Conservation (phyloP, 192 early-diverging fungal genomes). For the Podila clonocystis region DNA sequence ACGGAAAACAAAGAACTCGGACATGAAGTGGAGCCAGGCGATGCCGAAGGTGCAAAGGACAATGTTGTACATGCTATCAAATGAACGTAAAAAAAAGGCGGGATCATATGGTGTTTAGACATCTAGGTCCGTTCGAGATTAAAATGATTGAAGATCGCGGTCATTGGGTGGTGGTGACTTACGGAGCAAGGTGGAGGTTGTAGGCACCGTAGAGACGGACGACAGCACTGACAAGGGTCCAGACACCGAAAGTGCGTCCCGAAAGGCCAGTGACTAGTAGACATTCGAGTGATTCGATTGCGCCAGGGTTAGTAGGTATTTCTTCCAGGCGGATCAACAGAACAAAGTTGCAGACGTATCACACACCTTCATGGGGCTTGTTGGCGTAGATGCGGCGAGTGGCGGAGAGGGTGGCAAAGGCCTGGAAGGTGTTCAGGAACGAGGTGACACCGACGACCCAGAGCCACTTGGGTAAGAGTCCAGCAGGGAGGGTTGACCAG, state of each 20-base stretch:
- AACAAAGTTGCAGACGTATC: neutral
- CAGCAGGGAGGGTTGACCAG: constrained; percentile 56
- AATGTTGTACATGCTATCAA: constrained; percentile 63
- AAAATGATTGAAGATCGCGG: constrained; percentile 1
- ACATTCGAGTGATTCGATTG: too few species aligned
- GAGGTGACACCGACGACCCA: constrained; percentile 79
- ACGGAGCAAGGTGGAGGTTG: constrained; percentile 79
- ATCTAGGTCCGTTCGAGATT: neutral
- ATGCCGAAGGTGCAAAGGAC: constrained; percentile 76
- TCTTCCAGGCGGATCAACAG: constrained; percentile 7
- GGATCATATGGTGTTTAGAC: neutral
- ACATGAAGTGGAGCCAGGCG: constrained; percentile 73
- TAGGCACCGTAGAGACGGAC: constrained; percentile 89
- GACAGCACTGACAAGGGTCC: constrained; percentile 85
- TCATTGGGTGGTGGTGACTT: constrained; percentile 21
- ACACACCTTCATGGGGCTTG: constrained; percentile 70
- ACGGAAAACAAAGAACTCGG: constrained; percentile 73
- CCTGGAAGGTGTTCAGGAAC: constrained; percentile 88
- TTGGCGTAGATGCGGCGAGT: constrained; percentile 81
- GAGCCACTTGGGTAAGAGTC: constrained; percentile 76
- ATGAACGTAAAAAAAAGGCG: constrained; percentile 3
- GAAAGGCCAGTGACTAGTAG: constrained; percentile 80
- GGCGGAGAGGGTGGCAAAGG: constrained; percentile 78
- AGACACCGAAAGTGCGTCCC: constrained; percentile 86
- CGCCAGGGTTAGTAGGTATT: too few species aligned